Conservation (phyloP, 495 filamentous ascomycete species). For the Xylaria sp. region DNA sequence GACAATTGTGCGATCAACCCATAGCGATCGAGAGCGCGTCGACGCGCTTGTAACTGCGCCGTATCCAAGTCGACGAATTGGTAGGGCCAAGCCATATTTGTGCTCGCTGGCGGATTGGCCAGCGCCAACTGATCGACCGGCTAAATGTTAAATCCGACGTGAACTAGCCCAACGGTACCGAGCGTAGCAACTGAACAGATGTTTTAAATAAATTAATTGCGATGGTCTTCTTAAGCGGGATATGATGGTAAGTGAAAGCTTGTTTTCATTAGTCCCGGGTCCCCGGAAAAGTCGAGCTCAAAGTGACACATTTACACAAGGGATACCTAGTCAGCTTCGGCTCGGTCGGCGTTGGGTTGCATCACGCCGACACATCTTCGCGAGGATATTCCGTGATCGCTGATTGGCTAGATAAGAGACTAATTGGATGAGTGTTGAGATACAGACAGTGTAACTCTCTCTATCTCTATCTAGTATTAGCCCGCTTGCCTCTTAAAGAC, state of each 20-base stretch:
- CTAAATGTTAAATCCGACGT: conserved; percentile 17
- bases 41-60: conserved; percentile 61
- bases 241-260: neutral
- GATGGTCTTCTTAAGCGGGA: neutral
- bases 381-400: neutral
- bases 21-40: conserved; percentile 64
- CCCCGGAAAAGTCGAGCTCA: neutral
- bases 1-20: conserved; percentile 69
- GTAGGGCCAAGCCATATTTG: conserved; percentile 65
- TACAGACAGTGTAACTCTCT: too few relatives aligned
- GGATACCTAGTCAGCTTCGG: conserved; percentile 13
- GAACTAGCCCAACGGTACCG: neutral
- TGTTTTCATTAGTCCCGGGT: neutral
- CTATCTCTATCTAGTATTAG: too few relatives aligned
- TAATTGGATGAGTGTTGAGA: neutral
- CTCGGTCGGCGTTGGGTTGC: conserved; percentile 1
- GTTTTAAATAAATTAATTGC: neutral
- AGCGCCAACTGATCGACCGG: conserved; percentile 1
- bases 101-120: neutral
- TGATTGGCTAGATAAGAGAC: conserved; percentile 17
- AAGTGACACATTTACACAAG: neutral
- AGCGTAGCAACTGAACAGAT: neutral
- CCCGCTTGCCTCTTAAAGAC: neutral
- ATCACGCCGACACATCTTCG: neutral
- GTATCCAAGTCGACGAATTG: conserved; percentile 63